Conservation (phyloP, 768 basidiomycete genomes). For the Lactifluus hygrophoroides region DNA sequence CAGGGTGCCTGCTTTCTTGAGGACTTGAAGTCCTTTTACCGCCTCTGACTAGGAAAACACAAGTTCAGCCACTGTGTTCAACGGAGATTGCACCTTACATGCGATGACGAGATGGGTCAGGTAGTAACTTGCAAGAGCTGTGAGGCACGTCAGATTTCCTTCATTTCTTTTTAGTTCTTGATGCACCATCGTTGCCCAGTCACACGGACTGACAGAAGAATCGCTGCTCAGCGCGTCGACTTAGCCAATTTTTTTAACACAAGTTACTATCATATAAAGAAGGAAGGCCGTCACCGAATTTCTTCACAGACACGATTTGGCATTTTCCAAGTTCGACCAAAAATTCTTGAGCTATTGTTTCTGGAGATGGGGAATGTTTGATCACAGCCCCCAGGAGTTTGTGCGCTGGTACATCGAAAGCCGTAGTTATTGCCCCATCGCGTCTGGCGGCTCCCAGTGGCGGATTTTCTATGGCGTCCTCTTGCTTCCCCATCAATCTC, state of each 20-base stretch:
- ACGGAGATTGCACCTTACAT: too few relatives aligned
- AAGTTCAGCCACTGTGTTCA: not conserved
- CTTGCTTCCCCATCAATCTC: not conserved
- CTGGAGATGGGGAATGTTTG: not conserved
- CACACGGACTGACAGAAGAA: too few relatives aligned
- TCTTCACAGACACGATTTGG: not conserved
- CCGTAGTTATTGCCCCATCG: not conserved
- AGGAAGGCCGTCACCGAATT: too few relatives aligned
- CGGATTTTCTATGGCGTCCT: not conserved
- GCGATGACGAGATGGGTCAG: too few relatives aligned
- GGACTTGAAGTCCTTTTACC: not conserved
- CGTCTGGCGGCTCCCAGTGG: not conserved
- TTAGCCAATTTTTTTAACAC: too few relatives aligned
- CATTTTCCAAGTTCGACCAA: not conserved
- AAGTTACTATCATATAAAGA: too few relatives aligned
- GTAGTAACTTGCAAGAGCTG: too few relatives aligned
- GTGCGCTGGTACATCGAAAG: not conserved
- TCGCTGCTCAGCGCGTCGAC: too few relatives aligned
- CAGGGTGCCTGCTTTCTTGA: not conserved
- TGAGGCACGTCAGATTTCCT: too few relatives aligned
- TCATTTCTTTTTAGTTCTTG: too few relatives aligned
- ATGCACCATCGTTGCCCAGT: too few relatives aligned
- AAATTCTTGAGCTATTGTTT: not conserved
- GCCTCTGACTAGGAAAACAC: not conserved
- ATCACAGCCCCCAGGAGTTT: not conserved